Evolutionary conservation across 768 basidiomycete genomes (phyloP).

Genomic region (Rhodotorula babjevae): DNA sequence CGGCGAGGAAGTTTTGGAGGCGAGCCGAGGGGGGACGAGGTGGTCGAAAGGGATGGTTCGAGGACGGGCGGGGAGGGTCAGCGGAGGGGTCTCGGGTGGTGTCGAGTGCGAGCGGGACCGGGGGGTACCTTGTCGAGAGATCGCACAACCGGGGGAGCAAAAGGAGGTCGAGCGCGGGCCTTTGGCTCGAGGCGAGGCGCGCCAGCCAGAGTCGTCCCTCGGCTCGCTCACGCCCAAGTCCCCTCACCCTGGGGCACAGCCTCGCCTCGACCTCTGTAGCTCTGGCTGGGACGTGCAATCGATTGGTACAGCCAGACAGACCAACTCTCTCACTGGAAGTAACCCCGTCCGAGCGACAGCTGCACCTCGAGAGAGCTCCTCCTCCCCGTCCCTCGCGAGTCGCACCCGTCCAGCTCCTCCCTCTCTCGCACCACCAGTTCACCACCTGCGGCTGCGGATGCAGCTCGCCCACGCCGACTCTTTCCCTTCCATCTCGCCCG

Average conservation of each 20-base stretch:
- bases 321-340: background rate
- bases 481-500: background rate
- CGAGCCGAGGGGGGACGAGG: background rate
- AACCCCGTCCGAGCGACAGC: background rate
- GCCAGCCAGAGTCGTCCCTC: no score
- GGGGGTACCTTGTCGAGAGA: background rate
- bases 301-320: background rate
- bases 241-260: background rate
- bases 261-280: background rate
- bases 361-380: background rate
- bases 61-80: background rate
- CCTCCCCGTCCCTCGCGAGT: background rate
- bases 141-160: slow-evolving; percentile 5
- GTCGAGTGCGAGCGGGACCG: background rate
- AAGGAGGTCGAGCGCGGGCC: background rate
- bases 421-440: background rate
- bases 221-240: background rate
- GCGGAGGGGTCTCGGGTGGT: slow-evolving; percentile 4
- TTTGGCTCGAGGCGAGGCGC: background rate
- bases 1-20: background rate
- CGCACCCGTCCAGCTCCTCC: background rate
- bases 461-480: background rate
- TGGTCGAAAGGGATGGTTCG: no score
- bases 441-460: background rate
- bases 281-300: no score